Evolutionary conservation across 2,329 filamentous ascomycete genomes (phyloP).

Genomic region (Curvularia eragrostidis): DNA sequence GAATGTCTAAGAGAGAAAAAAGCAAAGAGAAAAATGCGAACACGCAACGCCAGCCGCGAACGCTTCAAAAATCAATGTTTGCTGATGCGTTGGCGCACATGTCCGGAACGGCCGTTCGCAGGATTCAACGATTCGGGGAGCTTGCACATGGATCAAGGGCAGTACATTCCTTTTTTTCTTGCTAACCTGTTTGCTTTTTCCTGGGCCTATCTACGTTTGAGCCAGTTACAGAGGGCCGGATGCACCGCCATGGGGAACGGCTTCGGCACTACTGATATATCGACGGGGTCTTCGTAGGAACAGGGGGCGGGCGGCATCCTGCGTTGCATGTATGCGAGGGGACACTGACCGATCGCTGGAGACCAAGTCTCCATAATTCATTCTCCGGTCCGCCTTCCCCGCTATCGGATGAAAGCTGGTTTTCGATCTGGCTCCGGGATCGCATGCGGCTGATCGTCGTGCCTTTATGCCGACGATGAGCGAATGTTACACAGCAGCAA

Average conservation of each 20-base stretch:
- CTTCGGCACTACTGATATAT: constrained; percentile 4
- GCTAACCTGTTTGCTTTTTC: neutral
- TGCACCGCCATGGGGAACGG: neutral
- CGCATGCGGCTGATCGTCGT: constrained; percentile 1
- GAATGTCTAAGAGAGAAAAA: neutral
- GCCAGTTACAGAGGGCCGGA: neutral
- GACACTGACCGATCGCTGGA: neutral
- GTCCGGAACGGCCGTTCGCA: constrained; percentile 19
- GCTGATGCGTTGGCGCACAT: constrained; percentile 5
- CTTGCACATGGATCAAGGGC: neutral
- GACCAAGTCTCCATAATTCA: neutral
- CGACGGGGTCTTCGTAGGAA: neutral
- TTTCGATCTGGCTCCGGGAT: constrained; percentile 1
- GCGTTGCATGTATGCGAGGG: constrained; percentile 11
- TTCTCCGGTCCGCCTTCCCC: neutral
- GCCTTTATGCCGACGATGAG: neutral
- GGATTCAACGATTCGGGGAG: constrained; percentile 6
- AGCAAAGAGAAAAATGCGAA: constrained; percentile 1
- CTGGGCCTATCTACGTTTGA: neutral
- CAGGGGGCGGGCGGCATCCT: neutral
- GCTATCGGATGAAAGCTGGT: constrained; percentile 1
- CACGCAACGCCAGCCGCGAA: neutral
- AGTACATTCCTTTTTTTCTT: neutral
- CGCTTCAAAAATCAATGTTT: neutral
- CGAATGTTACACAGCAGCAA: constrained; percentile 4